Evolutionary conservation across 2,329 filamentous ascomycete species (phyloP).

Genomic region (Fonsecaea erecta): DNA sequence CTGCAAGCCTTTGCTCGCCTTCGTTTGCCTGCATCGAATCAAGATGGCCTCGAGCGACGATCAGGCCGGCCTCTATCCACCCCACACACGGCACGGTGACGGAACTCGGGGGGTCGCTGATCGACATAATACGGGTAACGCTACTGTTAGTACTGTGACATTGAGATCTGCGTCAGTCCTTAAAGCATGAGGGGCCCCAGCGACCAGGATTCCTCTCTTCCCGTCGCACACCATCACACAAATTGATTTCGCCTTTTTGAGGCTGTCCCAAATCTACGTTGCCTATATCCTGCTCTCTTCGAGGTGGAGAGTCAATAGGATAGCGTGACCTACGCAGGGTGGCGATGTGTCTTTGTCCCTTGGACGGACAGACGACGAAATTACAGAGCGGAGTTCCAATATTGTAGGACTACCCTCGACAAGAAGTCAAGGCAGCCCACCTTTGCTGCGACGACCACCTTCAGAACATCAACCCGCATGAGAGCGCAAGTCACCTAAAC

Average conservation of each 20-base stretch:
- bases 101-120: slow-evolving; percentile 5
- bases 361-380: neutral
- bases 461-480: neutral
- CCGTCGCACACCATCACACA: neutral
- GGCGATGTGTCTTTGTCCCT: neutral
- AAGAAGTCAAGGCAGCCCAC: neutral
- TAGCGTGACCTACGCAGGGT: neutral
- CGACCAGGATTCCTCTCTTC: neutral
- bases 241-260: too few species aligned
- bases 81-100: slow-evolving; percentile 12
- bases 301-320: neutral
- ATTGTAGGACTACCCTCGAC: neutral
- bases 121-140: neutral
- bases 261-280: too few species aligned
- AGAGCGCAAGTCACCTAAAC: neutral
- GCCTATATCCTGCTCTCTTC: too few species aligned
- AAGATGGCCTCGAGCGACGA: neutral
- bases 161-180: neutral
- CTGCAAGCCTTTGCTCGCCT: neutral
- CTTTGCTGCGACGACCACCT: neutral
- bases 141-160: slow-evolving; percentile 10
- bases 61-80: slow-evolving; percentile 1
- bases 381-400: neutral
- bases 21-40: neutral
- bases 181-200: slow-evolving; percentile 2